phyloP scores from a whole-genome alignment of 805 yeast genomes.

The Suhomyces faveliae region DNA sequence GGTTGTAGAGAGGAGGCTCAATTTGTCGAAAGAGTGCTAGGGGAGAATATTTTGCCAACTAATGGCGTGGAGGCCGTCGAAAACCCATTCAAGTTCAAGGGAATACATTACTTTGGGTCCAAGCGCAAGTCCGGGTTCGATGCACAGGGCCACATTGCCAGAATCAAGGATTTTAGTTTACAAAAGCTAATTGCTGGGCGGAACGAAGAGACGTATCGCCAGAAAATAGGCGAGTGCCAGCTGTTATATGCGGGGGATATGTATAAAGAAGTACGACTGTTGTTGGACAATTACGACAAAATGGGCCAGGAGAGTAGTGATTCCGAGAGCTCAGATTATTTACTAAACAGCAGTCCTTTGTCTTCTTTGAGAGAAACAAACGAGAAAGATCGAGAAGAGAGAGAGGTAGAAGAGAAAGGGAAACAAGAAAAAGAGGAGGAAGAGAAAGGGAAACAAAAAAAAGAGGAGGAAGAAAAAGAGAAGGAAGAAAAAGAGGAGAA shows the following conservation, averaged over 20 bases:
- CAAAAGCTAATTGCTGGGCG: conserved; percentile 29
- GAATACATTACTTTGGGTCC: neutral
- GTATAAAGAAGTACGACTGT: conserved; percentile 1
- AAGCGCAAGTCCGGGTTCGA: neutral
- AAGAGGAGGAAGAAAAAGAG: too few relatives aligned
- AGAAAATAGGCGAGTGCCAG: conserved; percentile 25
- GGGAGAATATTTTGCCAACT: neutral
- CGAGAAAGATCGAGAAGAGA: neutral
- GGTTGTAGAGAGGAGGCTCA: conserved; percentile 30
- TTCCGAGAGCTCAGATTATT: neutral
- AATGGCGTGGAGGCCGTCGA: neutral
- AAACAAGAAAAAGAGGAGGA: too few relatives aligned
- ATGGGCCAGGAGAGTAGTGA: neutral
- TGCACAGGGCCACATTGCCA: neutral
- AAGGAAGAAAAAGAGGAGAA: too few relatives aligned
- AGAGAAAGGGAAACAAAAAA: too few relatives aligned
- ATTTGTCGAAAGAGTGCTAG: conserved; percentile 14
- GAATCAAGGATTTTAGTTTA: conserved; percentile 19
- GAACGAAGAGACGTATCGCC: conserved; percentile 18
- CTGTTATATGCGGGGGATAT: conserved; percentile 14
- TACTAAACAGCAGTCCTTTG: conserved; percentile 1
- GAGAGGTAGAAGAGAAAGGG: neutral
- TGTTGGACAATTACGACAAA: neutral
- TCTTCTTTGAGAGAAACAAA: neutral
- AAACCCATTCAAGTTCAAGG: conserved; percentile 1